phyloP scores from a whole-genome alignment of 805 yeast species.

The Candida jianshihensis region DNA sequence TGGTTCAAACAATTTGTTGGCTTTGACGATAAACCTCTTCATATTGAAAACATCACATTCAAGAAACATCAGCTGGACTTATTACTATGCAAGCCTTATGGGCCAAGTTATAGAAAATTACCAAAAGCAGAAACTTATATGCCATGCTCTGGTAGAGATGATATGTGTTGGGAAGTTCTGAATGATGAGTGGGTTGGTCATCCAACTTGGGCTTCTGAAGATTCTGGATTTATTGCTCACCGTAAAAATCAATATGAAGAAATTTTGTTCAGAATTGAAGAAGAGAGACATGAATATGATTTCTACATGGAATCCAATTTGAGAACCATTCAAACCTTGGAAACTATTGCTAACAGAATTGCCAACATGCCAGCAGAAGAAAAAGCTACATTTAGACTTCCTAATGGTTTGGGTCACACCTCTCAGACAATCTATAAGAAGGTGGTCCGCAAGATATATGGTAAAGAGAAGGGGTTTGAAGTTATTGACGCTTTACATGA shows the following conservation, averaged over 20 bases:
- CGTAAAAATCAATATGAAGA: conserved; percentile 98
- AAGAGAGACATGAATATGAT: conserved; percentile 96
- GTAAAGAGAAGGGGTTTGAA: conserved; percentile 90
- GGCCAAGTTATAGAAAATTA: conserved; percentile 87
- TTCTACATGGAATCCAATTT: conserved; percentile 91
- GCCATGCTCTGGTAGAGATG: conserved; percentile 98
- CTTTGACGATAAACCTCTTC: conserved; percentile 75
- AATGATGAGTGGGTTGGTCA: conserved; percentile 99
- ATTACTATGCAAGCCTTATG: conserved; percentile 86
- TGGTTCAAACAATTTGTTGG: conserved; percentile 95
- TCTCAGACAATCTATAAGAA: conserved; percentile 89
- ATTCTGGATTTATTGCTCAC: conserved; percentile 98
- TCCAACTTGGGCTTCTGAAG: conserved; percentile 99
- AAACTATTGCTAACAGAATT: conserved; percentile 89
- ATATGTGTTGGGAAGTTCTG: conserved; percentile 97
- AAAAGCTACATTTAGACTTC: conserved; percentile 75
- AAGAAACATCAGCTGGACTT: conserved; percentile 89
- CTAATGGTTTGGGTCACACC: conserved; percentile 90
- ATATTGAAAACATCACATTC: conserved; percentile 79
- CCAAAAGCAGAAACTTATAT: conserved; percentile 92
- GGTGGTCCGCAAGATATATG: conserved; percentile 87
- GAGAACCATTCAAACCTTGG: conserved; percentile 91
- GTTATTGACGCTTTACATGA: conserved; percentile 94
- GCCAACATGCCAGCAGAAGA: conserved; percentile 92
- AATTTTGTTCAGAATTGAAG: conserved; percentile 88